A percentile compares a stretch with the other conserved stretches of the same genome.
These are phyloP conservation scores for Mercurialis annua DNA, from an alignment of 345 rosid species.

Conservation along the genomic window DNA sequence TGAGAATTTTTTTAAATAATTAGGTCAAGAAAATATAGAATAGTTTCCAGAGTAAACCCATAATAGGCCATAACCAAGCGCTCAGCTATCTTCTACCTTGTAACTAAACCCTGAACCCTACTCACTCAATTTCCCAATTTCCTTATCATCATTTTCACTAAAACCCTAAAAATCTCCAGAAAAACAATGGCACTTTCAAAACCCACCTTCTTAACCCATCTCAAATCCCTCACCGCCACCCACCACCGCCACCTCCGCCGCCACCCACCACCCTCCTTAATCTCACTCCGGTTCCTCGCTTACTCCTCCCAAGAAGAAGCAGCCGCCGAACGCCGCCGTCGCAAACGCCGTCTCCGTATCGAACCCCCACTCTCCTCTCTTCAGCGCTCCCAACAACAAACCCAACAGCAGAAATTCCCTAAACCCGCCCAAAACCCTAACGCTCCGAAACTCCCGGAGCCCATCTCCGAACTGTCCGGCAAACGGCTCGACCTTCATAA, in stretches of 20 bases:
- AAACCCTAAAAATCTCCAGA: not conserved
- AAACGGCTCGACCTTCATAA: slow-evolving; percentile 87
- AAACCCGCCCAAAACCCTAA: slow-evolving; percentile 82
- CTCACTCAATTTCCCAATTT: not conserved
- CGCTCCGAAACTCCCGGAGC: slow-evolving; percentile 77
- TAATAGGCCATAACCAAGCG: no score
- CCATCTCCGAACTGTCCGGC: slow-evolving; percentile 62
- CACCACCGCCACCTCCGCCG: slow-evolving; percentile 21
- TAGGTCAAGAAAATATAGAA: no score
- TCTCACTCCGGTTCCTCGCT: slow-evolving; percentile 51
- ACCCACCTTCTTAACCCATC: slow-evolving; percentile 44
- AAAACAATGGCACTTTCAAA: slow-evolving; percentile 68
- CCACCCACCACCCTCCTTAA: slow-evolving; percentile 16
- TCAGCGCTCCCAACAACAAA: slow-evolving; percentile 53
- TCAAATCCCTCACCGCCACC: slow-evolving; percentile 37
- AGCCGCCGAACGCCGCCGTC: slow-evolving; percentile 85
- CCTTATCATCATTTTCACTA: not conserved
- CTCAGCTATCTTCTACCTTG: not conserved
- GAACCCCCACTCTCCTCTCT: slow-evolving; percentile 74
- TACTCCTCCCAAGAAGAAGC: slow-evolving; percentile 84
- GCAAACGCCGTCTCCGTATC: slow-evolving; percentile 80
- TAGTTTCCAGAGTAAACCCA: no score
- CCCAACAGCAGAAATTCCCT: slow-evolving; percentile 34
- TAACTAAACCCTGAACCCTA: slow-evolving; percentile 14
- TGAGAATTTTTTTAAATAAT: no score